Evolutionary conservation across 805 yeast species (phyloP), one percentile per base, ranked within the genome.

Genomic region (Saccharomycopsis fibuligera): DNA sequence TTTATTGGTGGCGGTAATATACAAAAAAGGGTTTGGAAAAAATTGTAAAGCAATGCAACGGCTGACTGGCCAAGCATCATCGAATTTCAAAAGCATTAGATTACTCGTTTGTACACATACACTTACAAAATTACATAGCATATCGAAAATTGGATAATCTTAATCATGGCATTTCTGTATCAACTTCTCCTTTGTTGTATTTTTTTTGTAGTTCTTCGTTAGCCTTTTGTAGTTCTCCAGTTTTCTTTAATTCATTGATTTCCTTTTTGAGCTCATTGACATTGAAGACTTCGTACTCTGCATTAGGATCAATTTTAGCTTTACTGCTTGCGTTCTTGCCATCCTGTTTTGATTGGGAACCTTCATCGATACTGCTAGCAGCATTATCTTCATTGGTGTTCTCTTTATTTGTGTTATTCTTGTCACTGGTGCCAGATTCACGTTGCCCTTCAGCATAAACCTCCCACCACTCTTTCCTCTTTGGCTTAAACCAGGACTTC

Each of bases 391-490:
- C n/a, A 10, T 3, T 24, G 25, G 29, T 23, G 35, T 21, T 16
- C 65, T 25, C 69, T 62, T 10, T 72, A 73, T 69, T 54, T 40
- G 65, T 58, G 30, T 64, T 63, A 35, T 62, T 61, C 5, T 71
- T 63, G 29, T 69, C 64, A 44, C 67, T 61, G 42, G 75, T 68
- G 56, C 76, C 76, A 12, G 79, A 50, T 66, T 68, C 39, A 12
- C 24, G 41, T 17, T 57, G 60, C 25, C 61, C 54, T 49, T 60
- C 58, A 53, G 47, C 57, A 40, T 72, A 70, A 54, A 68, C 66
- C 44, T 69, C 78, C 80, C 70, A 75, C 82, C 84, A 80, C 59
- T 67, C 76, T 59, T 68, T 75, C 68, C 73, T 70, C 58, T 75
- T 74, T 16, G 77, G 75, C 50, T 71, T 74, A 54, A 78, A 68